phyloP scores from a whole-genome alignment of 2,329 filamentous ascomycete species.

The Diplocarpon mali region DNA sequence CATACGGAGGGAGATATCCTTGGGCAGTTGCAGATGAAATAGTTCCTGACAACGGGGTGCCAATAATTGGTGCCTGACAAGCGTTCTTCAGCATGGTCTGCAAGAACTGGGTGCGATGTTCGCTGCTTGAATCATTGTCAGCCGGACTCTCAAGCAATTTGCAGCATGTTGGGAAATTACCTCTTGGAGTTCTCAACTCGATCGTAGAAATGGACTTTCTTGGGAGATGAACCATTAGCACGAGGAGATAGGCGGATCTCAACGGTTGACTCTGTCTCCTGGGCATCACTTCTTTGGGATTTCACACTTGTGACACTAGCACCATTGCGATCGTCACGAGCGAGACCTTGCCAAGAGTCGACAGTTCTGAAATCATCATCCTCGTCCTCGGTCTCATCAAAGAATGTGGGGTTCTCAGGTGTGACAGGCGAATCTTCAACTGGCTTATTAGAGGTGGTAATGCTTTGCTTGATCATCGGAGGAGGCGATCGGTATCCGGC shows the following conservation, averaged over 20 bases:
- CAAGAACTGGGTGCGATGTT: slow-evolving; percentile 24
- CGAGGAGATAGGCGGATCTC: slow-evolving; percentile 14
- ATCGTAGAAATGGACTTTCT: slow-evolving; percentile 13
- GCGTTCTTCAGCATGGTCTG: slow-evolving; percentile 26
- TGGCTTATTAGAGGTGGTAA: background rate
- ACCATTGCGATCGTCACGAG: background rate
- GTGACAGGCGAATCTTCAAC: slow-evolving; percentile 5
- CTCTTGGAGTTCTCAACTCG: slow-evolving; percentile 20
- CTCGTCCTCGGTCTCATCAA: slow-evolving; percentile 4
- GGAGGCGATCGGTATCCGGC: slow-evolving; percentile 7
- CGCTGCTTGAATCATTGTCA: slow-evolving; percentile 11
- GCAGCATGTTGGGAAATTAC: slow-evolving; percentile 10
- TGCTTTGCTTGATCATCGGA: slow-evolving; percentile 3
- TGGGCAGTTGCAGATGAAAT: slow-evolving; percentile 26
- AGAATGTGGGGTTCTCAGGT: slow-evolving; percentile 1
- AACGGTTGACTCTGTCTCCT: slow-evolving; percentile 14
- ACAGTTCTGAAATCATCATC: slow-evolving; percentile 10
- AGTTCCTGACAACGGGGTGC: slow-evolving; percentile 21
- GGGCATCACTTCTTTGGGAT: slow-evolving; percentile 3
- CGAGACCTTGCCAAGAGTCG: slow-evolving; percentile 14
- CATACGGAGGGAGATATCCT: slow-evolving; percentile 26
- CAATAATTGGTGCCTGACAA: slow-evolving; percentile 16
- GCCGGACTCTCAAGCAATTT: background rate
- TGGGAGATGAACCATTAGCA: slow-evolving; percentile 11
- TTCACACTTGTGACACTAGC: background rate